Base-by-base conservation (phyloP, 768 basidiomycete species). In the Tulasnella sp. region DNA sequence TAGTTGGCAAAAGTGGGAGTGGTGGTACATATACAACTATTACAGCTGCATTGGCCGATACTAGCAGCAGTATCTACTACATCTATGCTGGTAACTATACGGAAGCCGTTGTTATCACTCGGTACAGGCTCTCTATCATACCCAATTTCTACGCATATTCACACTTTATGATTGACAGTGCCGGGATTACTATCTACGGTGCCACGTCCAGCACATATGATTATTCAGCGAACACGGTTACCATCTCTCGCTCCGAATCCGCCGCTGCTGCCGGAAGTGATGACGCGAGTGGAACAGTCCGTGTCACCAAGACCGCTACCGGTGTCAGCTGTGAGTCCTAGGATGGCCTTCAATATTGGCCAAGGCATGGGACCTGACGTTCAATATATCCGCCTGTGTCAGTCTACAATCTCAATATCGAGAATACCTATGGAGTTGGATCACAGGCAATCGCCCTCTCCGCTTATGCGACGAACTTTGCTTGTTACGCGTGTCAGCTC, bases 191-290 rank as follows among this genome's bases (percentile, higher is more conserved):
- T 42, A 61, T 61, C 8, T 61, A 61, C 32, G 61, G 61, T n/a
- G 58, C 60, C n/a, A 61, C 61, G 3, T 61, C 61, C 11, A 58
- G 26, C 50, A 42, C 23, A 30, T 21, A n/a, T 61, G 38, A 21
- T 21, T 44, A 56, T 34, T 32, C 34, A 17, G 42, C 55, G 3
- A 56, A 56, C 38, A 56, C 55, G n/a, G 34, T 58, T 2, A 61
- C 61, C 19, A 61, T 56, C 38, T 41, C 34, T 26, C 42, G 41
- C 19, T 27, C 60, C 23, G 49, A 45, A 27, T 15, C 17, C 15
- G 69, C 70, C 4, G 63, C 60, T 5, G 24, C 11, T 10, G 64
- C 63, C 15, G 64, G 64, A 8, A 52, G 60, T 19, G 60, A 65
- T 47, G 63, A 63, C 21, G 30, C 32, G 8, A 64, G 63, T 27